Conservation (phyloP, 164 flowering plant species). For the Chimonanthus salicifolius region DNA sequence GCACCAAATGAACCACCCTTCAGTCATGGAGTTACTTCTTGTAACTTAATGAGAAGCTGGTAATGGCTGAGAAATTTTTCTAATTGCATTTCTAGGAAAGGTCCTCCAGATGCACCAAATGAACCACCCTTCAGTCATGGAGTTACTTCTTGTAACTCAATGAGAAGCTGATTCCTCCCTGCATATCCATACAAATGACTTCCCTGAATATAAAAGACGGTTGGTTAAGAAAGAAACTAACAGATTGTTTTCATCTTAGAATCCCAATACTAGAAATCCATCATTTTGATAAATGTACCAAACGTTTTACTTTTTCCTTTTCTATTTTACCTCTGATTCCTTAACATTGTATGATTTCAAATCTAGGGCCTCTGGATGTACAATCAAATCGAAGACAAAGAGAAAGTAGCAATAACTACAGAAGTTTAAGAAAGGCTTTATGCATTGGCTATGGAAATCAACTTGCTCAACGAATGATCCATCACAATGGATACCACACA, state of each 20-base stretch:
- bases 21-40: no score
- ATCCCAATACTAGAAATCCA: background rate
- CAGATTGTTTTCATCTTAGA: background rate
- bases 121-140: no score
- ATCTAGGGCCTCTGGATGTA: constrained; percentile 71
- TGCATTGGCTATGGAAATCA: constrained; percentile 78
- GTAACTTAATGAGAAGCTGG: no score
- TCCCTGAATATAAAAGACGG: background rate
- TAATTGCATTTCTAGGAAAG: no score
- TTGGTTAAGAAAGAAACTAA: background rate
- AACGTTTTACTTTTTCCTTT: no score
- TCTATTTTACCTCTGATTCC: background rate
- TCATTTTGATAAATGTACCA: background rate
- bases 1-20: no score
- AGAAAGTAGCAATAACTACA: constrained; percentile 46
- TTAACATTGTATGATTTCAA: constrained; percentile 1
- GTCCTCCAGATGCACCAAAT: no score
- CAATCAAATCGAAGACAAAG: constrained; percentile 34
- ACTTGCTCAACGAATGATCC: constrained; percentile 91
- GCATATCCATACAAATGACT: background rate
- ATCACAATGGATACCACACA: constrained; percentile 87
- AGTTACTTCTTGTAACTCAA: no score
- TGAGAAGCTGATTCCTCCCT: no score
- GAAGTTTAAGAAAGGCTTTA: constrained; percentile 73
- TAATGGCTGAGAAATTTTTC: no score